Conservation (phyloP, 106 monocot genomes). For the Cymbidium sinense region DNA sequence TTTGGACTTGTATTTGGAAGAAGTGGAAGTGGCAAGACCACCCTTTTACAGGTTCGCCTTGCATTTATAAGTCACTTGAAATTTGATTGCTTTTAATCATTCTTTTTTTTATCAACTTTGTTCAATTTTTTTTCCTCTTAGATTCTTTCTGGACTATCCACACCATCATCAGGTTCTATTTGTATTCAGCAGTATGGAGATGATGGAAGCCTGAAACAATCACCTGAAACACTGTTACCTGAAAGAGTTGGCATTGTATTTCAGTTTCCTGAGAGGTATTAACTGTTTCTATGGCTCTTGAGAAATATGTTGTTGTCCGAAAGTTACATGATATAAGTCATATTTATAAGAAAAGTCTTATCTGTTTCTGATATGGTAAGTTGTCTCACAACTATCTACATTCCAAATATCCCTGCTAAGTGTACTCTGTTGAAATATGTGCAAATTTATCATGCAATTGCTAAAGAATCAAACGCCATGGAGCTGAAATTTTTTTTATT, state of each 20-base stretch:
- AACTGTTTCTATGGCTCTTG: not conserved
- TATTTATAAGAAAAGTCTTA: not conserved
- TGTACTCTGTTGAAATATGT: not conserved
- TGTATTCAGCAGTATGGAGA: slow-evolving; percentile 54
- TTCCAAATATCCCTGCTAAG: not conserved
- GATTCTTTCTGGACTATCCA: slow-evolving; percentile 82
- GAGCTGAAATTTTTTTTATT: not conserved
- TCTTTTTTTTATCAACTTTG: not conserved
- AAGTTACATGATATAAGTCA: not conserved
- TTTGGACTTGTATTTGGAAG: slow-evolving; percentile 96
- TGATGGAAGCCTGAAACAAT: slow-evolving; percentile 46
- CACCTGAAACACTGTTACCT: slow-evolving; percentile 48
- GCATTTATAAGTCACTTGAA: not conserved
- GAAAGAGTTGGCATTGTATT: slow-evolving; percentile 90
- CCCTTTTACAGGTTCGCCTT: slow-evolving; percentile 67
- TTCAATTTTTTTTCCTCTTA: slow-evolving; percentile 18
- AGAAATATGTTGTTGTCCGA: not conserved
- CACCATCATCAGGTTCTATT: slow-evolving; percentile 80
- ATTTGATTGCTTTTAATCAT: not conserved
- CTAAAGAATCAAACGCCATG: not conserved
- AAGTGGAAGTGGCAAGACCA: slow-evolving; percentile 98
- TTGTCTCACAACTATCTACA: not conserved
- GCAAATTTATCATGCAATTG: not conserved
- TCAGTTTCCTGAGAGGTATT: slow-evolving; percentile 99
- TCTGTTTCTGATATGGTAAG: not conserved